Evolutionary conservation across 495 filamentous ascomycete species (phyloP), one percentile per base, ranked within the genome.

Genomic region (Stereocaulon alpinum): DNA sequence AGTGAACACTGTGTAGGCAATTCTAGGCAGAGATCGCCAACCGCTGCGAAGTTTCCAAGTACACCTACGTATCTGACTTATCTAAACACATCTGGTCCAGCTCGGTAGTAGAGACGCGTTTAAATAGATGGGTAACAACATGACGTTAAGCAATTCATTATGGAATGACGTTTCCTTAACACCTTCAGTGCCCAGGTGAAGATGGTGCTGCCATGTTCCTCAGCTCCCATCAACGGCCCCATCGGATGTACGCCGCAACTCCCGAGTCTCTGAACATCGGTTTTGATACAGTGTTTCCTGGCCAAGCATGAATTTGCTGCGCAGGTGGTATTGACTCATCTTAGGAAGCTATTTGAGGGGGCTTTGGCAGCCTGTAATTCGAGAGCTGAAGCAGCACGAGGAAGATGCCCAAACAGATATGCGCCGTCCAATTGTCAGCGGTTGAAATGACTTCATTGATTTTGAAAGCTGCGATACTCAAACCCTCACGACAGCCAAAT

Each of bases 41-140:
- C 22, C 66, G 64, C 2, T 63, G 52, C 41, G 62, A 69, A 40
- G 30, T 69, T 6, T 68, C 58, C 32, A 15, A 56, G 30, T 50
- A 69, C 47, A 67, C 67, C 12, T 64, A 69, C 55, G 22, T 65
- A 15, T 66, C 67, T 15, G 64, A 66, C 22, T 17, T 66, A 20
- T 61, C 54, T 1, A 68, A 63, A 54, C 66, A 50, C 34, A 55
- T 69, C n/a, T 64, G 67, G 12, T 48, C 66, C 24, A 59, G 63
- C 18, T 56, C 5, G 67, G 66, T 10, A 64, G 66, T 10, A 18
- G 24, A 2, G 12, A 32, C 9, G 50, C 63, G 12, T 7, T 63
- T 3, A 37, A 53, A 14, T 50, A 48, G 6, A 55, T 69, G 20
- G 61, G 52, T n/a, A 43, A 47, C n/a, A 55, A 68, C n/a, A 42